Percentiles rank a stretch among this genome's conserved stretches.
Evolutionary conservation across 495 filamentous ascomycete species (phyloP).

Genomic region (Lasiosphaeriaceae sp.): DNA sequence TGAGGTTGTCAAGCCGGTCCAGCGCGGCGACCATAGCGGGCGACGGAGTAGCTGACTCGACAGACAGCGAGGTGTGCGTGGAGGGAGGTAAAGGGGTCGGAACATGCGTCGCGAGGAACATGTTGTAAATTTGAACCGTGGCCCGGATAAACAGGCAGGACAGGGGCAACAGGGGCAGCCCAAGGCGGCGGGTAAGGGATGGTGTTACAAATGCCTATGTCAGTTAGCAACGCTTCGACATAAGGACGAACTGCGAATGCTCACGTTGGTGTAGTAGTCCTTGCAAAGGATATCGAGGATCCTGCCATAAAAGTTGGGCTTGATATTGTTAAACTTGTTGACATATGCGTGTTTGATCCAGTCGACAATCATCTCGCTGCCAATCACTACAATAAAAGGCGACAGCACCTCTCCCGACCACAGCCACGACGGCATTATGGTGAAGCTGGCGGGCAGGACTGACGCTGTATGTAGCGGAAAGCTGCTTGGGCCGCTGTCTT

Average conservation of each 20-base stretch:
- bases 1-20: conserved; percentile 68
- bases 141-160: conserved; percentile 94
- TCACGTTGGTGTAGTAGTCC: conserved; percentile 92
- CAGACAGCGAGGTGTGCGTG: conserved; percentile 57
- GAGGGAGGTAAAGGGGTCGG: conserved; percentile 70
- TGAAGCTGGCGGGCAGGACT: conserved; percentile 82
- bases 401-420: conserved; percentile 78
- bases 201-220: conserved; percentile 77
- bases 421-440: conserved; percentile 75
- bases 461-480: conserved; percentile 49
- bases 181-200: conserved; percentile 79
- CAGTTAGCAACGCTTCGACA: background rate
- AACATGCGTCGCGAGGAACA: conserved; percentile 87
- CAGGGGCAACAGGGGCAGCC: conserved; percentile 86
- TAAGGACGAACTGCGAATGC: conserved; percentile 7
- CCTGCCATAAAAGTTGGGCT: conserved; percentile 79
- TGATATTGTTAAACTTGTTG: conserved; percentile 95
- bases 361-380: conserved; percentile 95
- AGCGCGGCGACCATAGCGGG: conserved; percentile 69
- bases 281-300: conserved; percentile 92
- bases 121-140: conserved; percentile 93
- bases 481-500: conserved; percentile 44
- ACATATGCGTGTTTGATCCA: conserved; percentile 98
- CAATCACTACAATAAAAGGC: conserved; percentile 87
- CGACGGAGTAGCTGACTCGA: conserved; percentile 50